Evolutionary conservation across 1,284 basidiomycete species (phyloP).

Genomic region (Rhodotorula sp.): DNA sequence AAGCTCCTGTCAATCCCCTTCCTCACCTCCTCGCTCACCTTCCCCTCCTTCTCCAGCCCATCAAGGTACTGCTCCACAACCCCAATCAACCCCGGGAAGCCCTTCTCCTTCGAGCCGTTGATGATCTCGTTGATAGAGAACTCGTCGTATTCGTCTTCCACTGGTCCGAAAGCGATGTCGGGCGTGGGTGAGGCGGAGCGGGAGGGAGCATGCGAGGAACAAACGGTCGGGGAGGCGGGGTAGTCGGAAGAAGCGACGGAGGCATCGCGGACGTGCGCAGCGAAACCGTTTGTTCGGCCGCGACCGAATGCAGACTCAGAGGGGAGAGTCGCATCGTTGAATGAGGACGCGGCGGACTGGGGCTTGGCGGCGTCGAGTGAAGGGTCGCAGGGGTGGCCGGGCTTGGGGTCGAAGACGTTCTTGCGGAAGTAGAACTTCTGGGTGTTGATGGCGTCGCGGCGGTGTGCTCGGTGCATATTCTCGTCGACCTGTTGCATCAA

Average conservation of each 20-base stretch:
- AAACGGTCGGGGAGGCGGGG: not conserved
- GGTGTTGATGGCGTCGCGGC: conserved; percentile 69
- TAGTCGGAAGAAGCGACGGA: conserved; percentile 4
- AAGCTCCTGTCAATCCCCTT: conserved; percentile 78
- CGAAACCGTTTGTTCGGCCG: conserved; percentile 4
- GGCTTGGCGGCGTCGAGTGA: conserved; percentile 9
- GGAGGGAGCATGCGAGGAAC: conserved; percentile 22
- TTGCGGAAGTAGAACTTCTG: conserved; percentile 89
- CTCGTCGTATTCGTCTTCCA: conserved; percentile 82
- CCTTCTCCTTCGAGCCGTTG: conserved; percentile 64
- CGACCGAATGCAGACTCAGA: not conserved
- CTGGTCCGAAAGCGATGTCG: conserved; percentile 25
- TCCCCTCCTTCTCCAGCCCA: conserved; percentile 72
- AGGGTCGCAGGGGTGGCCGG: conserved; percentile 34
- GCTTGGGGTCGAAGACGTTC: conserved; percentile 61
- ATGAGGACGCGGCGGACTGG: not conserved
- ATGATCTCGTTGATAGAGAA: conserved; percentile 92
- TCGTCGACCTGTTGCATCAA: conserved; percentile 74
- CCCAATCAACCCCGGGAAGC: conserved; percentile 80
- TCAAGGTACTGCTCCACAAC: conserved; percentile 84
- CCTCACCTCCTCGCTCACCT: conserved; percentile 65
- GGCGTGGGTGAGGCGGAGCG: conserved; percentile 7
- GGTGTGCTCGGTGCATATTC: conserved; percentile 90
- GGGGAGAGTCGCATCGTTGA: not conserved
- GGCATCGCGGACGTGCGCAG: conserved; percentile 8